phyloP scores from a whole-genome alignment of 192 early-diverging fungal genomes.

The Dissophora ornata region DNA sequence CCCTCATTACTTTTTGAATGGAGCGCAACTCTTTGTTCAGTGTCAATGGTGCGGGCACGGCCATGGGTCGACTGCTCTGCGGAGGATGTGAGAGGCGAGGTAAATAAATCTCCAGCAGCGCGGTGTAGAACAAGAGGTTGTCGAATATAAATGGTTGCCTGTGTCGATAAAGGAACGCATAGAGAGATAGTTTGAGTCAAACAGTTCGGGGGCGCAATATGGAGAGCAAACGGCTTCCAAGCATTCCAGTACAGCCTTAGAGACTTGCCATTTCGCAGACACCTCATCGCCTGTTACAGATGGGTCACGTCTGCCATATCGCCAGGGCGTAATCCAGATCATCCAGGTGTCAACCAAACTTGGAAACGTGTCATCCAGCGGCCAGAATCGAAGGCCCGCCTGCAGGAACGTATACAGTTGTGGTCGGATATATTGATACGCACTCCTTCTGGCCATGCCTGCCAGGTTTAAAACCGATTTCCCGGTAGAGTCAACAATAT shows the following conservation, averaged over 20 bases:
- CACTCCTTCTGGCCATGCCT: conserved; percentile 44
- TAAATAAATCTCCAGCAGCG: conserved; percentile 27
- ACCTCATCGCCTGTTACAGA: conserved; percentile 25
- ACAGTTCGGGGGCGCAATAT: no score
- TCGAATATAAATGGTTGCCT: conserved; percentile 53
- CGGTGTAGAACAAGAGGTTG: conserved; percentile 47
- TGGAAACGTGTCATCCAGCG: conserved; percentile 40
- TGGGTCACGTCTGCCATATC: conserved; percentile 39
- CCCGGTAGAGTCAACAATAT: conserved; percentile 19
- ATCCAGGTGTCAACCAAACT: conserved; percentile 38
- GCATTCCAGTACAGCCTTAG: background rate
- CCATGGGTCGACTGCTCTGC: conserved; percentile 14
- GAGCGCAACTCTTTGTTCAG: conserved; percentile 32
- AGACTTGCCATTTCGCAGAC: conserved; percentile 40
- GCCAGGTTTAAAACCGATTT: conserved; percentile 30
- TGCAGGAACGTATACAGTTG: conserved; percentile 38
- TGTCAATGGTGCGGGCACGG: conserved; percentile 23
- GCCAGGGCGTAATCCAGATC: conserved; percentile 50
- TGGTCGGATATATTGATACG: conserved; percentile 45
- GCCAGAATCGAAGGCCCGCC: conserved; percentile 37
- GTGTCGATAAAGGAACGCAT: background rate
- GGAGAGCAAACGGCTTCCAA: no score
- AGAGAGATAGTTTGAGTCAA: no score
- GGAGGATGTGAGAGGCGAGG: conserved; percentile 36
- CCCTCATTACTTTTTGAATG: conserved; percentile 45